Percentiles rank a stretch among this genome's conserved stretches.
phyloP scores from a whole-genome alignment of 2,329 filamentous ascomycete species.

The Ceratocystis diversiconidia region DNA sequence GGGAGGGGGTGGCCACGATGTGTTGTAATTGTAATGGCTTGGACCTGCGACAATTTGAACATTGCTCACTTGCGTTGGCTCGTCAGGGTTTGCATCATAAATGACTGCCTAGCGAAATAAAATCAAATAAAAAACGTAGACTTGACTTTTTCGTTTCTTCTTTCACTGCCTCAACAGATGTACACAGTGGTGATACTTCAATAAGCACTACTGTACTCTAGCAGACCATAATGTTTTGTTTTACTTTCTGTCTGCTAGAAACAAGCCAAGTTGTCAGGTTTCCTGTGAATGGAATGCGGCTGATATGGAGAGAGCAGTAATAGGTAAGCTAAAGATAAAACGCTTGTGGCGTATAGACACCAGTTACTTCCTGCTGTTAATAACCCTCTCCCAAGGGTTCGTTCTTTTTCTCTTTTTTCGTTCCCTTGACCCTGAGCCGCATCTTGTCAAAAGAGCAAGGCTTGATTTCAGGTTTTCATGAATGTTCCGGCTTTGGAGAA shows the following conservation, averaged over 20 bases:
- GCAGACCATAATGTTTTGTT: background rate
- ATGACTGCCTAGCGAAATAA: too few relatives aligned
- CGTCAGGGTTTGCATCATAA: too few relatives aligned
- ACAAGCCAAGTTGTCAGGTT: background rate
- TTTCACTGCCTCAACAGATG: background rate
- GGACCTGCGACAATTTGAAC: too few relatives aligned
- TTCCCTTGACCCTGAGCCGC: background rate
- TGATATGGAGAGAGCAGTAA: background rate
- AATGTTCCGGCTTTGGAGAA: background rate
- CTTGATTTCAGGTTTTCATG: background rate
- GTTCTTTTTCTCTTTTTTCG: background rate
- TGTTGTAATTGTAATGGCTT: background rate
- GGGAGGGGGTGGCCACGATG: background rate
- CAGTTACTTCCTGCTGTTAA: background rate
- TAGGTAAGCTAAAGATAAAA: background rate
- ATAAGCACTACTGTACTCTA: too few relatives aligned
- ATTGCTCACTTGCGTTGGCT: too few relatives aligned
- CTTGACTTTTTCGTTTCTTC: too few relatives aligned
- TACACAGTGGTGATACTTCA: background rate
- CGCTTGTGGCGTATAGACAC: background rate
- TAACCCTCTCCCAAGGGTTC: background rate
- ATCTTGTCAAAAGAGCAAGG: background rate
- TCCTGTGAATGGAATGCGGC: background rate
- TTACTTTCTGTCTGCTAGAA: background rate
- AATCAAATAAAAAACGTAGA: too few relatives aligned